phyloP scores from a whole-genome alignment of 2,329 filamentous ascomycete genomes.

The Ophiostoma sp. region DNA sequence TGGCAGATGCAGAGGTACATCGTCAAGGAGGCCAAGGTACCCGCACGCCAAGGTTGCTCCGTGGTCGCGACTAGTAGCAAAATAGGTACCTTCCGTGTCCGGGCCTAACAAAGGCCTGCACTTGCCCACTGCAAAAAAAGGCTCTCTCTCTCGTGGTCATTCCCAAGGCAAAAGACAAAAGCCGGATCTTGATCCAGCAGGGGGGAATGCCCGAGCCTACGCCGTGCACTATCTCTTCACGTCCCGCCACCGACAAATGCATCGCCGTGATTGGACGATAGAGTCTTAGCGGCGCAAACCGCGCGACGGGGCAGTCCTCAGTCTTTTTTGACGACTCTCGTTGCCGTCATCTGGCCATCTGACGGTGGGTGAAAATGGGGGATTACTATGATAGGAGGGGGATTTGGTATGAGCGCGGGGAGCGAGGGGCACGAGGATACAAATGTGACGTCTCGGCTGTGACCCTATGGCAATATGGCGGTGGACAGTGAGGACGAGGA shows the following conservation, averaged over 20 bases:
- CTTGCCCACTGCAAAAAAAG: neutral
- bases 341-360: neutral
- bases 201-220: neutral
- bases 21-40: neutral
- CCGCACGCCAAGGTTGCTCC: neutral
- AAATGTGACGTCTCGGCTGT: neutral
- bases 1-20: neutral
- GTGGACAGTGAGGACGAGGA: neutral
- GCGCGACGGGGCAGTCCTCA: neutral
- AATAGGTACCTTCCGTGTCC: neutral
- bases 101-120: neutral
- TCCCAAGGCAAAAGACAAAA: conserved; percentile 5
- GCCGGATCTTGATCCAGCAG: neutral
- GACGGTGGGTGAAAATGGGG: neutral
- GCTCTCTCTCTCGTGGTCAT: neutral
- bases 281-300: neutral
- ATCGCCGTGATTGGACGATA: conserved; percentile 5
- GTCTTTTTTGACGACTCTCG: neutral
- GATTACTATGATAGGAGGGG: neutral
- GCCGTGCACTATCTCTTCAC: neutral
- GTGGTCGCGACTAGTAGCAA: neutral
- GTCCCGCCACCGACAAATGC: neutral
- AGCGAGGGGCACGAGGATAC: neutral
- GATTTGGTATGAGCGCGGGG: too few species aligned
- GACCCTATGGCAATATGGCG: neutral